A percentile compares a stretch with the other conserved stretches of the same genome.
Evolutionary conservation across 139 green algal genomes (phyloP).

Genomic region (Chlorella sp.): DNA sequence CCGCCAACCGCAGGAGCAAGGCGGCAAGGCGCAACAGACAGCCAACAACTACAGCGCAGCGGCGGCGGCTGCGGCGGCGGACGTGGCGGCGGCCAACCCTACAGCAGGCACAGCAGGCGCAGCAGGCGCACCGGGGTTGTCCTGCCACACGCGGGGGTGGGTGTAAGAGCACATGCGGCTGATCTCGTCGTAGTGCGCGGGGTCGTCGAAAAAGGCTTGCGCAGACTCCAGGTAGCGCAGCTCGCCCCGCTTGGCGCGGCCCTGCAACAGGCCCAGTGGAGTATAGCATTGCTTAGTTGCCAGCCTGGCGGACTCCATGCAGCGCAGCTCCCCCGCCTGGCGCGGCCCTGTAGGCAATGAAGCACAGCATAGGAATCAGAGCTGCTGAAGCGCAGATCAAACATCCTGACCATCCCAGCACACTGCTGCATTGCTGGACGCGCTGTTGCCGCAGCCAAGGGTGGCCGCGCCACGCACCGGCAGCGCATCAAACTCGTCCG

Average conservation of each 20-base stretch:
- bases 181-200: constrained; percentile 78
- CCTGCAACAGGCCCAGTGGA: constrained; percentile 38
- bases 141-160: constrained; percentile 65
- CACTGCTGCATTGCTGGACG: too few species aligned
- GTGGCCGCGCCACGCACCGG: constrained; percentile 46
- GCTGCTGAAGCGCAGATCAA: background rate
- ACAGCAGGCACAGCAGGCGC: background rate
- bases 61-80: background rate
- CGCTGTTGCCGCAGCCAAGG: too few species aligned
- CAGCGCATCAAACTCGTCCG: constrained; percentile 64
- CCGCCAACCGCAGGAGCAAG: too few species aligned
- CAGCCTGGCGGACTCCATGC: background rate
- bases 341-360: too few species aligned
- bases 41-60: too few species aligned
- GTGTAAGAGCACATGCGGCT: constrained; percentile 78
- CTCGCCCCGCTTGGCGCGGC: constrained; percentile 43
- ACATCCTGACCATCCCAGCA: background rate
- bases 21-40: too few species aligned
- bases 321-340: too few species aligned
- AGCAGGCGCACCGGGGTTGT: background rate
- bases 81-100: too few species aligned
- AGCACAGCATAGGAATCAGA: too few species aligned
- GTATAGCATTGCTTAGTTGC: background rate
- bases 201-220: constrained; percentile 91
- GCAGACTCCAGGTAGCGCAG: constrained; percentile 66